Conservation (phyloP, 306 rosid species). For the Styphnolobium japonicum region DNA sequence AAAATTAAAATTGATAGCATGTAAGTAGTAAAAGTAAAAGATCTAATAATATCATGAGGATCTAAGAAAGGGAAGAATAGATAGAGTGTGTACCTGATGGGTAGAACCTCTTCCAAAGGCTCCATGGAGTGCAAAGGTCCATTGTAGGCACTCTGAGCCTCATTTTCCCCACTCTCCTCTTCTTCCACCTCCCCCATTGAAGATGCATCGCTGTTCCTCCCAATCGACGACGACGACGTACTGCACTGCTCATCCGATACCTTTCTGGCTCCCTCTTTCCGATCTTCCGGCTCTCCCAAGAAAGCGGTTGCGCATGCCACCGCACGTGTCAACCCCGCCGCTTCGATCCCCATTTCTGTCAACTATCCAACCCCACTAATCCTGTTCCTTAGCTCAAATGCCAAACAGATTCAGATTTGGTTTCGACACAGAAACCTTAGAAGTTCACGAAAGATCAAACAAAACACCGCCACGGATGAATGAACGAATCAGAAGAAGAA, state of each 20-base stretch:
- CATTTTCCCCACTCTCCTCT: constrained; percentile 50
- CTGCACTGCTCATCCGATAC: constrained; percentile 37
- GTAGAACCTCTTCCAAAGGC: constrained; percentile 75
- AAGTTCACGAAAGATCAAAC: not conserved
- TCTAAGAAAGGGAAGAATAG: too few relatives aligned
- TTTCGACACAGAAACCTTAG: not conserved
- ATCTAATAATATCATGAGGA: not conserved
- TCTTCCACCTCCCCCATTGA: constrained; percentile 50
- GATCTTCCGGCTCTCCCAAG: constrained; percentile 30
- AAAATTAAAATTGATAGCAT: too few relatives aligned
- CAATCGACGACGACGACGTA: constrained; percentile 77
- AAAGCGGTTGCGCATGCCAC: constrained; percentile 28
- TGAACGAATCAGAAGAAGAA: not conserved
- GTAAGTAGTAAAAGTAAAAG: not conserved
- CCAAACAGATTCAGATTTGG: too few relatives aligned
- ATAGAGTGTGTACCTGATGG: too few relatives aligned
- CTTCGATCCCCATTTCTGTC: constrained; percentile 28
- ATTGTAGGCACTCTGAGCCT: constrained; percentile 72
- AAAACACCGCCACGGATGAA: too few relatives aligned
- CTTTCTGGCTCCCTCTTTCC: not conserved
- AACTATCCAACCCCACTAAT: not conserved
- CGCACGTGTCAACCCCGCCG: constrained; percentile 24
- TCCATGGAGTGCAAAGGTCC: constrained; percentile 72
- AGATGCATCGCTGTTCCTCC: constrained; percentile 74
- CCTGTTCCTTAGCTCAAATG: too few relatives aligned